phyloP scores from a whole-genome alignment of 2,329 filamentous ascomycete species.

The Tolypocladium ovalisporum region DNA sequence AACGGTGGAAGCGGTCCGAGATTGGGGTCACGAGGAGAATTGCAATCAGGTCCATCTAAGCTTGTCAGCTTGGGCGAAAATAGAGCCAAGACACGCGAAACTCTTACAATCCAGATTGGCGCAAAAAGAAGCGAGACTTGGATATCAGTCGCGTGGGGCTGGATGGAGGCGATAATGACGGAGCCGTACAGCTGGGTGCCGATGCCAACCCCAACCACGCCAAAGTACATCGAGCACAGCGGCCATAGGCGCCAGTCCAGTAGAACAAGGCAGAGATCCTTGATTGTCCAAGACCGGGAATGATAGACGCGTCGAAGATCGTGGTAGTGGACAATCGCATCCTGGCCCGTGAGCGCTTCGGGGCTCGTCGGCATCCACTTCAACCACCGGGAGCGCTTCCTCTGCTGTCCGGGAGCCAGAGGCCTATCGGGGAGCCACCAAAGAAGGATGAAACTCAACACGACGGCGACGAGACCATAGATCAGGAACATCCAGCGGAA shows the following conservation, averaged over 20 bases:
- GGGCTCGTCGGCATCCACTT: constrained; percentile 58
- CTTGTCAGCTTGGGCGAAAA: neutral
- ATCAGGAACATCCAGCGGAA: constrained; percentile 91
- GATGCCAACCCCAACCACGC: constrained; percentile 85
- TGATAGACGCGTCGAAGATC: constrained; percentile 76
- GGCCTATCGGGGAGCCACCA: constrained; percentile 91
- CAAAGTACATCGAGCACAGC: constrained; percentile 83
- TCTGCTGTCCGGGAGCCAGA: constrained; percentile 55
- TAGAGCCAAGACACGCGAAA: neutral
- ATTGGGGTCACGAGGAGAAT: constrained; percentile 79
- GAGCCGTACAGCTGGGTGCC: constrained; percentile 82
- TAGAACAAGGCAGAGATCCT: constrained; percentile 59
- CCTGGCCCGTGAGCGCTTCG: constrained; percentile 64
- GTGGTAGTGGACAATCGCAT: constrained; percentile 72
- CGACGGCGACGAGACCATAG: constrained; percentile 65
- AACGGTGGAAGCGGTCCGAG: constrained; percentile 74
- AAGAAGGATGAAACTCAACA: constrained; percentile 61
- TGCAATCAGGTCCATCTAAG: constrained; percentile 72
- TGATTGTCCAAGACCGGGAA: constrained; percentile 58
- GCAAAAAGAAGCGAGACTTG: constrained; percentile 75
- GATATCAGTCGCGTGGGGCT: constrained; percentile 60
- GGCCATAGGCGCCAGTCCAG: constrained; percentile 87
- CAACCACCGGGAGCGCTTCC: constrained; percentile 37
- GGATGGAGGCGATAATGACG: constrained; percentile 73
- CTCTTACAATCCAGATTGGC: constrained; percentile 78